phyloP scores from a whole-genome alignment of 352 stramenopile genomes.

The Phytophthora syringae region DNA sequence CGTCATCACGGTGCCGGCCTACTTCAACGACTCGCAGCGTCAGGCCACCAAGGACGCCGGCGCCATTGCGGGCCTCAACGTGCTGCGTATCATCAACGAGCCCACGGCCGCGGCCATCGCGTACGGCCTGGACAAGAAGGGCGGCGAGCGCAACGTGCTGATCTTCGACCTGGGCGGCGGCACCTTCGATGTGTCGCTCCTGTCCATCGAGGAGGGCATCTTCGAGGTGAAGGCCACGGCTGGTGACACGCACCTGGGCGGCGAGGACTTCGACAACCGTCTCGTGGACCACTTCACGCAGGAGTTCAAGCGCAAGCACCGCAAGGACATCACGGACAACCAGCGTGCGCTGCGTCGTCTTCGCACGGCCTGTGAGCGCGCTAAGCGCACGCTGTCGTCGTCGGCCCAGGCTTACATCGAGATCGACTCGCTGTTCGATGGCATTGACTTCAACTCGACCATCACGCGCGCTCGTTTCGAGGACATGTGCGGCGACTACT shows the following conservation, averaged over 20 bases:
- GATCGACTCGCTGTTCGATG: conserved; percentile 94
- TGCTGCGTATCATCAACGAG: conserved; percentile 97
- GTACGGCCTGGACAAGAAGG: conserved; percentile 97
- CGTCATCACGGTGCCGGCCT: conserved; percentile 97
- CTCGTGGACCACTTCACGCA: conserved; percentile 94
- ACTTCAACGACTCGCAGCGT: conserved; percentile 96
- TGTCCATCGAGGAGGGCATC: conserved; percentile 96
- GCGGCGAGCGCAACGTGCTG: conserved; percentile 93
- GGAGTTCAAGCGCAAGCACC: conserved; percentile 93
- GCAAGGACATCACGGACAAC: conserved; percentile 90
- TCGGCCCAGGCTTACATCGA: conserved; percentile 95
- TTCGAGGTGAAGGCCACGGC: conserved; percentile 97
- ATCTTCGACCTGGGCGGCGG: conserved; percentile 97
- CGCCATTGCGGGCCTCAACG: conserved; percentile 92
- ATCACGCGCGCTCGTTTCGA: conserved; percentile 94
- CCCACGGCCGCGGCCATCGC: conserved; percentile 91
- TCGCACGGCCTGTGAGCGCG: conserved; percentile 94
- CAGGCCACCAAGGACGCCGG: conserved; percentile 95
- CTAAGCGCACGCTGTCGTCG: conserved; percentile 94
- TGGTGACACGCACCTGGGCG: conserved; percentile 94
- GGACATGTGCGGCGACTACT: conserved; percentile 87
- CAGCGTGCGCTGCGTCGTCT: conserved; percentile 92
- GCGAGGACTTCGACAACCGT: conserved; percentile 95
- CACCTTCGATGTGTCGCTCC: conserved; percentile 94
- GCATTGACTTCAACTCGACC: conserved; percentile 93